Percentiles rank a stretch among this genome's conserved stretches.
Conservation (phyloP, 2,329 filamentous ascomycete species). For the Fonsecaea monophora region DNA sequence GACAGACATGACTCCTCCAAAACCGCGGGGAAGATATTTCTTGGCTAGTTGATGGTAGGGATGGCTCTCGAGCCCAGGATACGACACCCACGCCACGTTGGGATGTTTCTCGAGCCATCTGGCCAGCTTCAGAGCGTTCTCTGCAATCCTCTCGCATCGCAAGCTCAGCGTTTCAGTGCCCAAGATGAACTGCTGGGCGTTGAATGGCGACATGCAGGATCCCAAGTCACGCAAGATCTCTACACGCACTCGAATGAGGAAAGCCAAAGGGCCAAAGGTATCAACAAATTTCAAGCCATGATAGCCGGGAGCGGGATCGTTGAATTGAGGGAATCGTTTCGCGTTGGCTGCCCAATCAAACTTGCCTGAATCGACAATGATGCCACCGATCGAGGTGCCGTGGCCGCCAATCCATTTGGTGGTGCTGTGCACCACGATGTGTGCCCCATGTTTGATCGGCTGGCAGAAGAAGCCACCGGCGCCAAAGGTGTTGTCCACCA, state of each 20-base stretch:
- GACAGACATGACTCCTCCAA: constrained; percentile 89
- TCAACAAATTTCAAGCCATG: constrained; percentile 95
- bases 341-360: constrained; percentile 86
- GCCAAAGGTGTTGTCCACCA: constrained; percentile 88
- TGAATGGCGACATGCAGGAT: constrained; percentile 83
- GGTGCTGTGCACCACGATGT: constrained; percentile 87
- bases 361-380: constrained; percentile 82
- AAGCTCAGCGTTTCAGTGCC: constrained; percentile 90
- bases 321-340: constrained; percentile 88
- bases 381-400: constrained; percentile 79
- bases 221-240: constrained; percentile 91
- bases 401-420: constrained; percentile 95
- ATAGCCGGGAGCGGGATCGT: constrained; percentile 86
- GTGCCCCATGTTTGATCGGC: constrained; percentile 83
- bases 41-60: constrained; percentile 79
- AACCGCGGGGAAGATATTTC: constrained; percentile 84
- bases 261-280: constrained; percentile 82
- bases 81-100: constrained; percentile 91
- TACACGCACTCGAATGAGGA: constrained; percentile 83
- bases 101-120: constrained; percentile 82
- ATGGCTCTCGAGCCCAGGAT: constrained; percentile 86
- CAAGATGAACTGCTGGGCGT: constrained; percentile 86
- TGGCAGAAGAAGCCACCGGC: constrained; percentile 84
- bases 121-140: constrained; percentile 81
- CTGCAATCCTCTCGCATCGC: constrained; percentile 82